Evolutionary conservation across 2,329 filamentous ascomycete genomes (phyloP).

Genomic region (Hypoxylon sp.): DNA sequence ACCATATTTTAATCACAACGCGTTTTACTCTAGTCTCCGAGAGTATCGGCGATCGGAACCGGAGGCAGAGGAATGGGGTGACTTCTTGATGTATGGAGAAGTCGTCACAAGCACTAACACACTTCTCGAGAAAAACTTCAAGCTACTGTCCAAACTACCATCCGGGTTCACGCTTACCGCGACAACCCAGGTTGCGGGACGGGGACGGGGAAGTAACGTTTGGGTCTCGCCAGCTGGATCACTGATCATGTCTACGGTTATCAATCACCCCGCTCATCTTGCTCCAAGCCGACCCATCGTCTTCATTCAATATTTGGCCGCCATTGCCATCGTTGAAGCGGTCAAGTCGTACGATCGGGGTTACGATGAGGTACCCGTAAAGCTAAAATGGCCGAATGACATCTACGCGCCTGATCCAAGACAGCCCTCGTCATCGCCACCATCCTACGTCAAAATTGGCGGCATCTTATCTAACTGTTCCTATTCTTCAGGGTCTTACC

Average conservation of each 20-base stretch:
- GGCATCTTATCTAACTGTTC: constrained; percentile 93
- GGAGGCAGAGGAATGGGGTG: constrained; percentile 79
- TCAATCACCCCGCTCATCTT: constrained; percentile 84
- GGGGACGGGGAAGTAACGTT: constrained; percentile 91
- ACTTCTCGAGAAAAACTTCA: constrained; percentile 89
- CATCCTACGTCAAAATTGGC: constrained; percentile 86
- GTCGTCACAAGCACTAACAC: constrained; percentile 96
- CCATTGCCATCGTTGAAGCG: constrained; percentile 87
- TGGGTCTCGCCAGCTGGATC: constrained; percentile 93
- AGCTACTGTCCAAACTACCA: constrained; percentile 81
- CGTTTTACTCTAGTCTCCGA: constrained; percentile 80
- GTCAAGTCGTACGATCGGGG: constrained; percentile 84
- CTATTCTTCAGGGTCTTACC: constrained; percentile 83
- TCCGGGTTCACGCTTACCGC: constrained; percentile 90
- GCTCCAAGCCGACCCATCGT: constrained; percentile 83
- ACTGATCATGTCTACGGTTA: constrained; percentile 88
- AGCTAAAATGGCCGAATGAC: constrained; percentile 98
- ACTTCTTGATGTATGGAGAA: constrained; percentile 86
- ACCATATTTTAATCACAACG: constrained; percentile 86
- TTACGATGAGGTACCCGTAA: constrained; percentile 83
- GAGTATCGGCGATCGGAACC: constrained; percentile 73
- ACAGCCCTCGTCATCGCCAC: constrained; percentile 61
- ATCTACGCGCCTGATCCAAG: constrained; percentile 81
- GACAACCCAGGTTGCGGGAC: constrained; percentile 87
- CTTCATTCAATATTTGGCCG: constrained; percentile 94